Conservation (phyloP, 2,329 filamentous ascomycete genomes). For the Cytospora piceicola region DNA sequence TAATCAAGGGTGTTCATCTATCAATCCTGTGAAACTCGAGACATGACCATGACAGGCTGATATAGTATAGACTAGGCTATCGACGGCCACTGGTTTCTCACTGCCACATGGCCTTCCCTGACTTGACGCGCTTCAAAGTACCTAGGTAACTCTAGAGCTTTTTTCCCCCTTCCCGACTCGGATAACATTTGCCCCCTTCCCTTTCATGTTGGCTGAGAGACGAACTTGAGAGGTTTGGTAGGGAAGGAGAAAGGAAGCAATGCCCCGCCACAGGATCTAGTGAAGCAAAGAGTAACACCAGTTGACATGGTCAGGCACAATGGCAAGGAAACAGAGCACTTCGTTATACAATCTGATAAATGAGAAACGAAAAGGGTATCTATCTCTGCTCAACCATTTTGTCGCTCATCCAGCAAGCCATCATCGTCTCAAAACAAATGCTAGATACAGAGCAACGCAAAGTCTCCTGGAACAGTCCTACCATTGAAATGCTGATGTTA, state of each 20-base stretch:
- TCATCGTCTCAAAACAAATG: neutral
- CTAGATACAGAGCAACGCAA: neutral
- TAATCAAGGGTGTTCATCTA: conserved; percentile 8
- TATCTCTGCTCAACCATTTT: conserved; percentile 14
- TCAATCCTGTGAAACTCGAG: conserved; percentile 20
- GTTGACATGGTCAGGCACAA: neutral
- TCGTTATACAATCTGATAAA: conserved; percentile 14
- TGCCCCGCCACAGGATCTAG: conserved; percentile 11
- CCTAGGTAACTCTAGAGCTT: too few relatives aligned
- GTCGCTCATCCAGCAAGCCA: conserved; percentile 13
- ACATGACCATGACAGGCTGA: conserved; percentile 12
- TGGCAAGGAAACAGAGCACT: neutral
- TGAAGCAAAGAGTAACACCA: conserved; percentile 7
- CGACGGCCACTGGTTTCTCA: conserved; percentile 1
- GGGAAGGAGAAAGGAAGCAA: neutral
- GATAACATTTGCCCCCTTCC: neutral
- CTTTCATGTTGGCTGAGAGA: too few relatives aligned
- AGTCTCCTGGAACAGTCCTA: neutral
- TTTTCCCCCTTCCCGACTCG: too few relatives aligned
- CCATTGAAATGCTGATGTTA: neutral
- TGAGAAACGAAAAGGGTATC: conserved; percentile 22
- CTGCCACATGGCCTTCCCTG: conserved; percentile 11
- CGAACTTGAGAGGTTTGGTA: too few relatives aligned
- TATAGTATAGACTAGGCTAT: conserved; percentile 10
- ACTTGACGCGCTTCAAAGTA: conserved; percentile 2